Evolutionary conservation across 2,329 filamentous ascomycete genomes (phyloP).

Genomic region (Trichoderma sp.): DNA sequence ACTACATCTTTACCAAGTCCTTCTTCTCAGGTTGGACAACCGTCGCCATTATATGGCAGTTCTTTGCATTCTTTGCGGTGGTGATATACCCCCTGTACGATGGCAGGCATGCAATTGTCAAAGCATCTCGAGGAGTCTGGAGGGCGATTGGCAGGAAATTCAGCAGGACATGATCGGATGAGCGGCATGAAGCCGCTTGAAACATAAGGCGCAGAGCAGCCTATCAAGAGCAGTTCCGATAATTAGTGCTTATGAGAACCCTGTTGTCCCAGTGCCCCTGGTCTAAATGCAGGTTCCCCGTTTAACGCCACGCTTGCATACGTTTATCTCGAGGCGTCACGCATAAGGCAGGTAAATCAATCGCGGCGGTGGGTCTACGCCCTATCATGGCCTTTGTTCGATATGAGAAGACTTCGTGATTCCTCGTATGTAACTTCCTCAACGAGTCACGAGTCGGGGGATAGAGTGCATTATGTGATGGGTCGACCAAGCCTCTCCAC

Average conservation of each 20-base stretch:
- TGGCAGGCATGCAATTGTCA: slow-evolving; percentile 18
- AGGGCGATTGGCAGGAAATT: not conserved
- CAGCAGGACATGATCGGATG: not conserved
- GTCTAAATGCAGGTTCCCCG: not conserved
- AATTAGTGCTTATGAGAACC: not conserved
- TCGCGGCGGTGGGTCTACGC: not conserved
- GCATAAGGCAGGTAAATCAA: not conserved
- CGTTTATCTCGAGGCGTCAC: not conserved
- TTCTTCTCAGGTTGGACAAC: slow-evolving; percentile 25
- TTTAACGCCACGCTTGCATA: not conserved
- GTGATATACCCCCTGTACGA: slow-evolving; percentile 15
- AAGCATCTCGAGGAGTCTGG: slow-evolving; percentile 18
- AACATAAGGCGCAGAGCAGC: not conserved
- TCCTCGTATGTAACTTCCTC: no score
- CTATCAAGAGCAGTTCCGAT: no score
- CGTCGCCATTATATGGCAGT: slow-evolving; percentile 24
- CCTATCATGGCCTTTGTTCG: not conserved
- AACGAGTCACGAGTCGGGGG: no score
- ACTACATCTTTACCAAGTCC: slow-evolving; percentile 23
- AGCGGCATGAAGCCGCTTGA: not conserved
- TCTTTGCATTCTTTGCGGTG: slow-evolving; percentile 24
- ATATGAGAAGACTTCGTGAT: not conserved
- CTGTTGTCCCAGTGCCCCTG: not conserved
- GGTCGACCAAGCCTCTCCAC: no score
- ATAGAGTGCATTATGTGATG: no score